phyloP scores from a whole-genome alignment of 306 rosid species.

The Lotus japonicus region DNA sequence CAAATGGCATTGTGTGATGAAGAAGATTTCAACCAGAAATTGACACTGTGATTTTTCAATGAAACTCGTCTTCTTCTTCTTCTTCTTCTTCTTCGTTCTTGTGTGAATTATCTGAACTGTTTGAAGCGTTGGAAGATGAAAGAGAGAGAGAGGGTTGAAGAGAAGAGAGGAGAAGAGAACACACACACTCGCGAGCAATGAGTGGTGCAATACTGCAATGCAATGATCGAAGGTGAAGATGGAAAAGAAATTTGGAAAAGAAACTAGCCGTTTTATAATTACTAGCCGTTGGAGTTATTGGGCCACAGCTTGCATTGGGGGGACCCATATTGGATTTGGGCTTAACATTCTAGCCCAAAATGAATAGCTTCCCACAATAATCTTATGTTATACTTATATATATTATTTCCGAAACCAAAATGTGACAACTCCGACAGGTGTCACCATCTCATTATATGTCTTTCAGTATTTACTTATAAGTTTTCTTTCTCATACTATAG shows the following conservation, averaged over 20 bases:
- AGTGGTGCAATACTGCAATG: conserved; percentile 9
- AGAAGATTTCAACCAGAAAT: not conserved
- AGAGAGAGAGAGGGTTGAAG: not conserved
- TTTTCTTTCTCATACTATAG: too few species aligned
- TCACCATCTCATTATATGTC: too few species aligned
- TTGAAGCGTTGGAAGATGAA: not conserved
- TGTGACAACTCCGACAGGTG: too few species aligned
- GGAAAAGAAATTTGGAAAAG: not conserved
- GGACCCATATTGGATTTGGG: not conserved
- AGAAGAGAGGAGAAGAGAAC: not conserved
- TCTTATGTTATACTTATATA: too few species aligned
- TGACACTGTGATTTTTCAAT: conserved; percentile 25
- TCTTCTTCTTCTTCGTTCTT: not conserved
- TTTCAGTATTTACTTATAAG: too few species aligned
- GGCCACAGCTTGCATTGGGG: not conserved
- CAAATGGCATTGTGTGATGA: conserved; percentile 4
- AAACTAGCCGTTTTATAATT: conserved; percentile 71
- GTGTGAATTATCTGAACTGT: not conserved
- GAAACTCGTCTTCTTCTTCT: conserved; percentile 3
- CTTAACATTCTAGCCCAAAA: not conserved
- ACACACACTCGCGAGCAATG: conserved; percentile 10
- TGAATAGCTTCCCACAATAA: too few species aligned
- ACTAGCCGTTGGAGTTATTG: conserved; percentile 59
- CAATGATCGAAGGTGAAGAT: conserved; percentile 20
- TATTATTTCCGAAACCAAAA: too few species aligned